Evolutionary conservation across 495 filamentous ascomycete genomes (phyloP).

Genomic region (Daldinia vernicosa): DNA sequence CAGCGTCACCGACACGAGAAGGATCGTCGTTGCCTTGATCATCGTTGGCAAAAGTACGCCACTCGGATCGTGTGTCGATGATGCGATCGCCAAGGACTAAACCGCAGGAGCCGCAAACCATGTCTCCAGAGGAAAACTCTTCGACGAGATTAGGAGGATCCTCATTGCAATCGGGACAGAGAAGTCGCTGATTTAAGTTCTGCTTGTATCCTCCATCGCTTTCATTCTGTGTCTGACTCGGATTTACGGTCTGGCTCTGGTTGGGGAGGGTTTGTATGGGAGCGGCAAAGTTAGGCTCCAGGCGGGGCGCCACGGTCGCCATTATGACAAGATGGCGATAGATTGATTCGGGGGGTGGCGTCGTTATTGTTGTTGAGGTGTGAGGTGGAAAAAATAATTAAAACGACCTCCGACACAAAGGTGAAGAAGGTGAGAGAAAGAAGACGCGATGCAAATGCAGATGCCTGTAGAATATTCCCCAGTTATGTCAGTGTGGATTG

Average conservation of each 20-base stretch:
- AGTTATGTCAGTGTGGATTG: constrained; percentile 30
- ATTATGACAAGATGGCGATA: constrained; percentile 26
- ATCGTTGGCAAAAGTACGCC: constrained; percentile 98
- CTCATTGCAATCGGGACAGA: constrained; percentile 91
- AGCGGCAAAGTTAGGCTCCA: constrained; percentile 30
- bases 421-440: constrained; percentile 4
- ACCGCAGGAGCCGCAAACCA: constrained; percentile 90
- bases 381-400: background rate
- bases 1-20: constrained; percentile 93
- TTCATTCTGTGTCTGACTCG: background rate
- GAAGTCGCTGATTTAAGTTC: constrained; percentile 83
- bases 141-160: constrained; percentile 89
- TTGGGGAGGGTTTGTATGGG: constrained; percentile 2
- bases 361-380: background rate
- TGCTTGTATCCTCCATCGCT: constrained; percentile 48
- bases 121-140: constrained; percentile 90
- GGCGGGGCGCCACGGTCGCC: constrained; percentile 24
- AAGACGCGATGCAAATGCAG: constrained; percentile 17
- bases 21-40: constrained; percentile 94
- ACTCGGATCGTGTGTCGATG: constrained; percentile 95
- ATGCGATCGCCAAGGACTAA: constrained; percentile 90
- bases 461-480: constrained; percentile 35
- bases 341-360: background rate
- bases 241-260: background rate
- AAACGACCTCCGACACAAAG: constrained; percentile 20